A percentile compares a stretch with the other conserved stretches of the same genome.
Evolutionary conservation across 2,329 filamentous ascomycete species (phyloP).

Genomic region (Aspergillus sp.): DNA sequence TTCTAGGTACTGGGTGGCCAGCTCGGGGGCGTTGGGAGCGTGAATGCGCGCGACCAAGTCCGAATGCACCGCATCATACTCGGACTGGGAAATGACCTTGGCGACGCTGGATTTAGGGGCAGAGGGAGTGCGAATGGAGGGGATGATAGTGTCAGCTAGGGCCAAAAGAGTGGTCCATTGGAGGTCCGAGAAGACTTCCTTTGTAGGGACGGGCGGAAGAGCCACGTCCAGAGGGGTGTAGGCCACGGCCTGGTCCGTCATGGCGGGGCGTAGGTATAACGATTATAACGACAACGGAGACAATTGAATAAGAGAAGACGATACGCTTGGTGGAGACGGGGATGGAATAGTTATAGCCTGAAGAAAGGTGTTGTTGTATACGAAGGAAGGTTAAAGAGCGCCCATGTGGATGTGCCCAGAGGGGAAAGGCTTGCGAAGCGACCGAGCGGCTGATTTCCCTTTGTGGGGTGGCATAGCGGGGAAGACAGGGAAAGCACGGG

Average conservation of each 20-base stretch:
- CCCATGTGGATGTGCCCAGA: conserved; percentile 7
- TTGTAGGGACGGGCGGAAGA: conserved; percentile 46
- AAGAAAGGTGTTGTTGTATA: not conserved
- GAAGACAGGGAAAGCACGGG: not conserved
- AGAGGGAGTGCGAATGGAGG: conserved; percentile 46
- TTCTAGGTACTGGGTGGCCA: conserved; percentile 46
- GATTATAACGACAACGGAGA: conserved; percentile 2
- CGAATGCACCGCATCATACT: conserved; percentile 40
- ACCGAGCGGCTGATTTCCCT: not conserved
- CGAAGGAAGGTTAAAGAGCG: not conserved
- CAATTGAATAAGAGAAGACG: not conserved
- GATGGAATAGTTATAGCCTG: not conserved
- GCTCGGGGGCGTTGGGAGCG: conserved; percentile 30
- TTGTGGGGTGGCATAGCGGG: not conserved
- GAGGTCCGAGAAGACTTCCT: conserved; percentile 49
- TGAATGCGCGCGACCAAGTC: conserved; percentile 25
- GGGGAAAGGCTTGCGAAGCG: conserved; percentile 11
- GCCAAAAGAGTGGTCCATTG: conserved; percentile 61
- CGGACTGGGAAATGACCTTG: conserved; percentile 38
- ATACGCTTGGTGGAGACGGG: not conserved
- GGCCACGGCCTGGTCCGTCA: conserved; percentile 19
- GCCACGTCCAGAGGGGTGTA: conserved; percentile 41
- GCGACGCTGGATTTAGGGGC: conserved; percentile 31
- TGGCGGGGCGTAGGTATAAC: conserved; percentile 6
- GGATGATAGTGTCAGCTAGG: conserved; percentile 57